phyloP scores from a whole-genome alignment of 2,329 filamentous ascomycete species.

The Aspergillus phoenicis region DNA sequence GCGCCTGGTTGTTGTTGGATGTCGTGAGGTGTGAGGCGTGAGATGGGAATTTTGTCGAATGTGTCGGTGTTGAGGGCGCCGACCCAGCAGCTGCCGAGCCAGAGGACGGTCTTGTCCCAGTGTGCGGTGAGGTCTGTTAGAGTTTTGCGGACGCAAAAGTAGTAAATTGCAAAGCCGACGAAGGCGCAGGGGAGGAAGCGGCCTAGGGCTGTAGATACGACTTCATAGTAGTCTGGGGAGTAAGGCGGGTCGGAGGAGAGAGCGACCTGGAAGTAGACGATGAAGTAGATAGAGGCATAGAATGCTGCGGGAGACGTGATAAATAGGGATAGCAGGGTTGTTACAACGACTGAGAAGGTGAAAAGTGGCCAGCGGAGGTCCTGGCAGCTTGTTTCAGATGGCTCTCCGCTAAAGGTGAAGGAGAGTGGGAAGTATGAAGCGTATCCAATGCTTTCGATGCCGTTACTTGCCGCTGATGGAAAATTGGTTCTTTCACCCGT shows the following conservation, averaged over 20 bases:
- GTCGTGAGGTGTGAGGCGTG: constrained; percentile 64
- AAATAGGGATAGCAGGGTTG: constrained; percentile 58
- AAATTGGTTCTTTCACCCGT: constrained; percentile 55
- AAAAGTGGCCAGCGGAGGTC: constrained; percentile 63
- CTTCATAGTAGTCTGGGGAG: constrained; percentile 55
- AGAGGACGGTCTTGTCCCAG: constrained; percentile 62
- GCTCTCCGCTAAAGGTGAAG: constrained; percentile 54
- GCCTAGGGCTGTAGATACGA: constrained; percentile 58
- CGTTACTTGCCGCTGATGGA: constrained; percentile 48
- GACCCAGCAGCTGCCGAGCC: constrained; percentile 63
- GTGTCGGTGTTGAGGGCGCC: constrained; percentile 65
- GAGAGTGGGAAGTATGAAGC: constrained; percentile 61
- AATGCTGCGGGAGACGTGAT: constrained; percentile 59
- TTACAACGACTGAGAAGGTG: constrained; percentile 57
- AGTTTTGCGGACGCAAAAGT: constrained; percentile 54
- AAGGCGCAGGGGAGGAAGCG: constrained; percentile 63
- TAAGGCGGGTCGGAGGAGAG: constrained; percentile 63
- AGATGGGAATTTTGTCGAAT: constrained; percentile 64
- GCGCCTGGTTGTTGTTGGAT: constrained; percentile 63
- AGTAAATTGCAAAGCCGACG: constrained; percentile 60
- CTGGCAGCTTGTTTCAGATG: constrained; percentile 40
- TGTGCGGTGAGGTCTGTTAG: constrained; percentile 57
- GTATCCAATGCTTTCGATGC: constrained; percentile 57
- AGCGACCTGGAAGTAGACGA: constrained; percentile 62
- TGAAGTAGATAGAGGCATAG: constrained; percentile 57